Conservation (phyloP, 1,139 yeast species). For the Suhomyces panamericanus region DNA sequence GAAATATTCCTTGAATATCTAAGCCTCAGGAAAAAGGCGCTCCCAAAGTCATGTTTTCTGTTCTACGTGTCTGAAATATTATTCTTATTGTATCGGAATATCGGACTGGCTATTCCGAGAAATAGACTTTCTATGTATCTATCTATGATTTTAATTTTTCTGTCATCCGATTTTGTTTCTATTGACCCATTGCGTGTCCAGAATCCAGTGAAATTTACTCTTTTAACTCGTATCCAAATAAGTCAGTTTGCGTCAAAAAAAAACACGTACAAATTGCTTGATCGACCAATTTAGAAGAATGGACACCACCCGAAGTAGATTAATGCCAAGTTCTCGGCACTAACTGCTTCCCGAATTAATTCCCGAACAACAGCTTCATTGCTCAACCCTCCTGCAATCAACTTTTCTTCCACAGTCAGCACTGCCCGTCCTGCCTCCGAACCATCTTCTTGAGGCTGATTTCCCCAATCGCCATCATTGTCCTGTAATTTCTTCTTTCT, state of each 20-base stretch:
- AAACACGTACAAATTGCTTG: no score
- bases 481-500: slow-evolving; percentile 58
- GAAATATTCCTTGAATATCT: no score
- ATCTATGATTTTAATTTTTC: no score
- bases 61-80: no score
- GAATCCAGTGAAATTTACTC: background rate
- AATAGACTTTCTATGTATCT: no score
- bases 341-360: slow-evolving; percentile 74
- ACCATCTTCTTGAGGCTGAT: slow-evolving; percentile 50
- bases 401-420: slow-evolving; percentile 66
- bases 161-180: no score
- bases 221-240: no score
- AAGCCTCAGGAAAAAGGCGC: no score
- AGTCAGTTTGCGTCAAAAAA: no score
- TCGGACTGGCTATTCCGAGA: no score
- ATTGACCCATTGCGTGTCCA: background rate
- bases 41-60: no score
- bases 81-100: no score
- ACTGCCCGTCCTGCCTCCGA: slow-evolving; percentile 84
- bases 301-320: slow-evolving; percentile 86
- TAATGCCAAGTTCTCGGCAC: slow-evolving; percentile 64
- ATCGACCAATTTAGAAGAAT: slow-evolving; percentile 32
- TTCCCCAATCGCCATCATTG: slow-evolving; percentile 24
- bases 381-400: slow-evolving; percentile 66
- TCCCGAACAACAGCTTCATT: slow-evolving; percentile 84